These are phyloP conservation scores for Xerocomellus amylosporus DNA, from an alignment of 768 basidiomycete genomes.

Conservation along the genomic window DNA sequence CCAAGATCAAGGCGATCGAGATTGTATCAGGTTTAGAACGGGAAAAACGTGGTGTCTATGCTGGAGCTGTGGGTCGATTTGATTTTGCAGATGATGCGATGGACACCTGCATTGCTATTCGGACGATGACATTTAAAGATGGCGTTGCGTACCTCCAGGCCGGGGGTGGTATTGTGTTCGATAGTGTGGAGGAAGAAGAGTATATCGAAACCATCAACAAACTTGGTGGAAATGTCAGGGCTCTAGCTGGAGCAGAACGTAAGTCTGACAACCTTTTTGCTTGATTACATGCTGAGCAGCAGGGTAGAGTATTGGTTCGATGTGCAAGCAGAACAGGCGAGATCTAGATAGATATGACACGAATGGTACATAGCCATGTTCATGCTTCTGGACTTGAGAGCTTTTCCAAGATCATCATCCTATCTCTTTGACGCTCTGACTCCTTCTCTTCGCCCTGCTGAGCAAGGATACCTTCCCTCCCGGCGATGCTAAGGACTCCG, in stretches of 20 bases:
- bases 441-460: conserved; percentile 30
- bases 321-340: conserved; percentile 48
- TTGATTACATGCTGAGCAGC: conserved; percentile 18
- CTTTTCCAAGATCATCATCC: conserved; percentile 25
- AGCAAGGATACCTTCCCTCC: conserved; percentile 66
- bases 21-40: conserved; percentile 83
- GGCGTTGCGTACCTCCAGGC: conserved; percentile 91
- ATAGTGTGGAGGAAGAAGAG: conserved; percentile 97
- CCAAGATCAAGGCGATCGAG: conserved; percentile 98
- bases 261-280: conserved; percentile 33
- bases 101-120: conserved; percentile 98
- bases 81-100: conserved; percentile 93
- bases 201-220: conserved; percentile 96
- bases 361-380: conserved; percentile 7
- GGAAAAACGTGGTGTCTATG: conserved; percentile 91
- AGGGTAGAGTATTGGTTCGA: conserved; percentile 66
- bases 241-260: conserved; percentile 88
- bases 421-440: conserved; percentile 23
- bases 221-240: conserved; percentile 78
- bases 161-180: conserved; percentile 95
- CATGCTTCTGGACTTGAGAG: conserved; percentile 19
- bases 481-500: conserved; percentile 87
- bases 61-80: conserved; percentile 96
- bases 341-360: conserved; percentile 23
- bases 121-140: conserved; percentile 96